phyloP scores from a whole-genome alignment of 1,284 basidiomycete genomes.

The Sutorius eximius region DNA sequence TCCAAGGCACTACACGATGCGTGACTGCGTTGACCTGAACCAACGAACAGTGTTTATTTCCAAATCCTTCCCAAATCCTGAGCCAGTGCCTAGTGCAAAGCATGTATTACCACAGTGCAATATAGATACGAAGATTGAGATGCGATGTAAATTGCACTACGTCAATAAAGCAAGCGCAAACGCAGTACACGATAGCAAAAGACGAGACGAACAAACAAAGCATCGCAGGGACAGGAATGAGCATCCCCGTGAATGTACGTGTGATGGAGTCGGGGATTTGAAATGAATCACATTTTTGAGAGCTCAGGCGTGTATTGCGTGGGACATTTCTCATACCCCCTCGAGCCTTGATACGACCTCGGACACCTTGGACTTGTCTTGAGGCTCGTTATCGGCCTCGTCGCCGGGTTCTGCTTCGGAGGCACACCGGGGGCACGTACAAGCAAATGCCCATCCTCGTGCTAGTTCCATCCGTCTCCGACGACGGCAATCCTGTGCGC shows the following conservation, averaged over 20 bases:
- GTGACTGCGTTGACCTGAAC: no score
- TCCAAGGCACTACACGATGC: no score
- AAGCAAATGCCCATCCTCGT: constrained; percentile 79
- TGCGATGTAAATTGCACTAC: neutral
- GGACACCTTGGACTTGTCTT: constrained; percentile 62
- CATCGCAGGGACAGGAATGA: neutral
- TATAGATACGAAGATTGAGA: constrained; percentile 1
- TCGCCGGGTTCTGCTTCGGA: constrained; percentile 50
- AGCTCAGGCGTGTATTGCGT: neutral
- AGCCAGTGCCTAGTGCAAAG: neutral
- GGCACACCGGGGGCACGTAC: constrained; percentile 62
- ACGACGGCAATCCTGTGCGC: constrained; percentile 51
- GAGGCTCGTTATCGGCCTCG: constrained; percentile 40
- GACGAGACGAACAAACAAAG: neutral
- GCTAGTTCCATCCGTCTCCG: constrained; percentile 70
- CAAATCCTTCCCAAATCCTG: no score
- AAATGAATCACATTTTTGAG: neutral
- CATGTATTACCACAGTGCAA: neutral
- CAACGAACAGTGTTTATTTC: no score
- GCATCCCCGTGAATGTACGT: neutral
- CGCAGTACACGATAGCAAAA: neutral
- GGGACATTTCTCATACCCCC: constrained; percentile 19
- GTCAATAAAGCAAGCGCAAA: neutral
- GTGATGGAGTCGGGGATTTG: neutral
- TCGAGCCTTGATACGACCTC: constrained; percentile 44